These are phyloP conservation scores for Fistulifera solaris DNA, from an alignment of 108 stramenopile species.

Conservation along the genomic window DNA sequence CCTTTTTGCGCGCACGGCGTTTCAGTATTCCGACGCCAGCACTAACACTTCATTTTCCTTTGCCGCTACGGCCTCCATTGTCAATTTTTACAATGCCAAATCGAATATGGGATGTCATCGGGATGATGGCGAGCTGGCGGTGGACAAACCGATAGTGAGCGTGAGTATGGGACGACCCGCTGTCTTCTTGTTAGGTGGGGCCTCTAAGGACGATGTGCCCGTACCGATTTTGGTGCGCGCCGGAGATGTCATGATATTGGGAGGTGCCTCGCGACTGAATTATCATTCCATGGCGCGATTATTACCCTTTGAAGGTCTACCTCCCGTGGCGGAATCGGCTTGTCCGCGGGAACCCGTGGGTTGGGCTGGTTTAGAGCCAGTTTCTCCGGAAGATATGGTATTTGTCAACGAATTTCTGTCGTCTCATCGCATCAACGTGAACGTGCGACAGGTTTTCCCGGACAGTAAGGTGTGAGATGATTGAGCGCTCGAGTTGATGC, in stretches of 20 bases:
- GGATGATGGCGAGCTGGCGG: slow-evolving; percentile 50
- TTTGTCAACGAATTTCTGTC: slow-evolving; percentile 23
- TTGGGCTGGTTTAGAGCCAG: background rate
- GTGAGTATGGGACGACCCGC: slow-evolving; percentile 46
- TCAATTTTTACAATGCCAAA: slow-evolving; percentile 53
- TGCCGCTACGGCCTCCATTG: slow-evolving; percentile 46
- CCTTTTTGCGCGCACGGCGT: slow-evolving; percentile 23
- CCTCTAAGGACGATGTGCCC: slow-evolving; percentile 39
- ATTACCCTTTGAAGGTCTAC: slow-evolving; percentile 13
- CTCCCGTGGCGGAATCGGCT: background rate
- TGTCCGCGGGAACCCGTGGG: background rate
- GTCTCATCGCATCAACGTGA: slow-evolving; percentile 57
- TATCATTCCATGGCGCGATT: slow-evolving; percentile 63
- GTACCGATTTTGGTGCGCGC: slow-evolving; percentile 47
- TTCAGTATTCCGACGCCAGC: background rate
- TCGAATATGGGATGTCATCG: slow-evolving; percentile 57
- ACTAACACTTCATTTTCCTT: slow-evolving; percentile 9
- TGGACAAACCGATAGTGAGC: slow-evolving; percentile 53
- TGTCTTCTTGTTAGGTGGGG: slow-evolving; percentile 55
- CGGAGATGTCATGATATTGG: slow-evolving; percentile 59
- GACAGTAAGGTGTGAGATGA: background rate
- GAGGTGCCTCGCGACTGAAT: slow-evolving; percentile 35
- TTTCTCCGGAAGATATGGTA: slow-evolving; percentile 11
- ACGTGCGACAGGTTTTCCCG: slow-evolving; percentile 48
- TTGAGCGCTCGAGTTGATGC: too few relatives aligned